Evolutionary conservation across 805 yeast genomes (phyloP), one percentile per base, ranked within the genome.

Genomic region (Starmerella tilneyi): DNA sequence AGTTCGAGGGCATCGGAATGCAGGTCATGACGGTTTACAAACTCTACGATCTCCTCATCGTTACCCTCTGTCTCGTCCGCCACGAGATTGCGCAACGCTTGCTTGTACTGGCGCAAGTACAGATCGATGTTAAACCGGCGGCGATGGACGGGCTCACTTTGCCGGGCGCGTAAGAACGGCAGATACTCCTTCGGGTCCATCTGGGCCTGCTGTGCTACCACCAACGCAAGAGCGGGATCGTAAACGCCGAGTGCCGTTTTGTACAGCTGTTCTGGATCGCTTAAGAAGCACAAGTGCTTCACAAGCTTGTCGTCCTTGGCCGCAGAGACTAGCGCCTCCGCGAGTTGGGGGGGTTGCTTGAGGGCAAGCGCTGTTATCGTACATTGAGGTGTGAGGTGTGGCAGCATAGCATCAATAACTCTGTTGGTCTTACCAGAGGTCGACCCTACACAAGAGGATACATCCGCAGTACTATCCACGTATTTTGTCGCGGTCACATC

Each of bases 131-230:
- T 62, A 58, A 84, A 88, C 58, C 74, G 72, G 53, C 79, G 76
- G 49, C 94, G 75, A 45, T 77, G 62, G 5, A 75, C 79, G 0
- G 74, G 66, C 61, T 81, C 83, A 32, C 74, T 75, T 53, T 84
- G 81, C 44, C 92, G 68, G 39, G 78, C 72, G 58, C 85, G 94
- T 53, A 92, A 70, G 63, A 92, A 92, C 42, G 98, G 96, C 43
- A 92, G 67, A 56, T 92, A 92, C 63, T 92, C 99, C 58, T 88
- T 85, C 20, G 99, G 99, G 65, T 92, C 99, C 71, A 81, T 88
- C 63, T 89, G 97, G 0, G 96, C 86, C 58, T 86, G 92, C 61
- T 94, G 97, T 0, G 98, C 98, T 48, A 92, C 79, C 11, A 74
- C 71, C 46, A 92, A 70, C 0, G 97, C 76, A 56, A 89, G 67